Evolutionary conservation across 257 asterid species (phyloP).

Genomic region (Solanum etuberosum): DNA sequence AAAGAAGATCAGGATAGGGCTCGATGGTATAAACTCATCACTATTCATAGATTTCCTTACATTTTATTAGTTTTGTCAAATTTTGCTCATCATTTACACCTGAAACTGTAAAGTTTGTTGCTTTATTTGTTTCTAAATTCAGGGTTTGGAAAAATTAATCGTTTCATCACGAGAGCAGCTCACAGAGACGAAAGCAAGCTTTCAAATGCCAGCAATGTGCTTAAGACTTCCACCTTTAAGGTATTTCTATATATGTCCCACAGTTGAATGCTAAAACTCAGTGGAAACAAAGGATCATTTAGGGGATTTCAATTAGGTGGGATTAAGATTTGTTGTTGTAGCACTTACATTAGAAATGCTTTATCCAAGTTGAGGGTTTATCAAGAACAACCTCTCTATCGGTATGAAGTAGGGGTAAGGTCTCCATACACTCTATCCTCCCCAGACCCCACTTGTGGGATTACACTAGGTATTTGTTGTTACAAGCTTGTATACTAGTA

Average conservation of each 20-base stretch:
- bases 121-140: background rate
- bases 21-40: background rate
- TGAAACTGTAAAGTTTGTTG: background rate
- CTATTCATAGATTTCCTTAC: background rate
- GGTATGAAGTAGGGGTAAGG: background rate
- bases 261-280: background rate
- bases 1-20: conserved; percentile 7
- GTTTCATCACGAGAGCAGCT: background rate
- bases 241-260: background rate
- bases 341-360: background rate
- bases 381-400: background rate
- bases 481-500: background rate
- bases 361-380: background rate
- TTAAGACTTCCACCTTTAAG: background rate
- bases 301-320: background rate
- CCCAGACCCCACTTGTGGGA: background rate
- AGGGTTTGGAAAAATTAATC: conserved; percentile 4
- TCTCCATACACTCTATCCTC: background rate
- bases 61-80: background rate
- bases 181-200: background rate
- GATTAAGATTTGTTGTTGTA: background rate
- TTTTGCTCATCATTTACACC: background rate
- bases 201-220: background rate
- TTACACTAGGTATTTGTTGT: background rate
- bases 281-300: background rate